Conservation (phyloP, 2,329 filamentous ascomycete genomes). For the Claviceps arundinis region DNA sequence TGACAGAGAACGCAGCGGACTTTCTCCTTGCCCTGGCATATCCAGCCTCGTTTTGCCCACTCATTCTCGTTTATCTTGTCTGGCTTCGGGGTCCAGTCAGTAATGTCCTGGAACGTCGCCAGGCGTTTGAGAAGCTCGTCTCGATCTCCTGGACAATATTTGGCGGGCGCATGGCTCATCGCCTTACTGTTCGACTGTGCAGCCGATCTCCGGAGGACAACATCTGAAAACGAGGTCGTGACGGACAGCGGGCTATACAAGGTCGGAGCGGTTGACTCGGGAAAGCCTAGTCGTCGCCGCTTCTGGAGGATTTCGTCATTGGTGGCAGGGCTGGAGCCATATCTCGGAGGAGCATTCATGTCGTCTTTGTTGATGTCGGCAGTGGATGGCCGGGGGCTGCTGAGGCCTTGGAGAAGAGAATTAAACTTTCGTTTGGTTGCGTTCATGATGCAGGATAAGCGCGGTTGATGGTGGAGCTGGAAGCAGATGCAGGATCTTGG, state of each 20-base stretch:
- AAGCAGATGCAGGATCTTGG: not conserved
- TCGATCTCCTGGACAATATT: conserved; percentile 79
- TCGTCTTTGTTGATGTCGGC: conserved; percentile 4
- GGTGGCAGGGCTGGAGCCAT: conserved; percentile 9
- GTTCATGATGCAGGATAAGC: conserved; percentile 38
- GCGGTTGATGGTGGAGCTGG: not conserved
- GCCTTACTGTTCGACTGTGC: conserved; percentile 7
- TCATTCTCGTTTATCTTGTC: conserved; percentile 74
- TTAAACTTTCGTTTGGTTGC: conserved; percentile 79
- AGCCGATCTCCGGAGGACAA: conserved; percentile 2
- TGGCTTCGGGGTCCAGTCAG: conserved; percentile 88
- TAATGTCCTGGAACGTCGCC: conserved; percentile 80
- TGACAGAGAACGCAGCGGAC: conserved; percentile 79
- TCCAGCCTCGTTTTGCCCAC: conserved; percentile 91
- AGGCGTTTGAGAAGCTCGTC: conserved; percentile 68
- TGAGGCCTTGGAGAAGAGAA: conserved; percentile 54
- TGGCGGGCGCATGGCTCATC: conserved; percentile 30
- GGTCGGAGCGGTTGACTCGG: conserved; percentile 25
- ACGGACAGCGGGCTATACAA: conserved; percentile 9
- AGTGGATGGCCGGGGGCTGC: conserved; percentile 23
- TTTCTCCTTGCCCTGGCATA: conserved; percentile 69
- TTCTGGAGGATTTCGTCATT: conserved; percentile 35
- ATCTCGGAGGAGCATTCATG: conserved; percentile 12
- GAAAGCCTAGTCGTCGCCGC: conserved; percentile 36
- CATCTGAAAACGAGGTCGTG: conserved; percentile 9